Evolutionary conservation across 352 stramenopile genomes (phyloP), one percentile per base, ranked within the genome.

Genomic region (Pythium rhizo-oryzae): DNA sequence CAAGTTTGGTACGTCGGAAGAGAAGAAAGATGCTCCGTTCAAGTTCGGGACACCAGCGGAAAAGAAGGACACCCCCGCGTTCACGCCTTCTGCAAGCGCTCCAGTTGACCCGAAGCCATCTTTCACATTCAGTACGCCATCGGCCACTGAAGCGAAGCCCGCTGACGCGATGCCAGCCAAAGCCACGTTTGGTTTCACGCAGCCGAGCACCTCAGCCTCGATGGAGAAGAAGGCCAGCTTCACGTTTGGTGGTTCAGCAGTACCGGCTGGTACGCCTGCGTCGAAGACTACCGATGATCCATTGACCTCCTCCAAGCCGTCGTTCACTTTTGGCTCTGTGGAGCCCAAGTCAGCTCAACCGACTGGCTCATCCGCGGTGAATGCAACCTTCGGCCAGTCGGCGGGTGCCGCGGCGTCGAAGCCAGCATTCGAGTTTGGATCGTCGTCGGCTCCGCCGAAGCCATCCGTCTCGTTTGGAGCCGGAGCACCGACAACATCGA

Each of bases 341-440:
- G 41, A 47, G 18, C 41, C 41, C 41, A 47, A 47, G 30, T 49
- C 33, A 23, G 19, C 53, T 2, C 11, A 35, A 18, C 4, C 37
- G 50, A 43, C 39, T 43, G 24, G 6, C 23, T 24, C 41, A 15
- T 18, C 52, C 12, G 25, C 28, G 16, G 8, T 5, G 5, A 57
- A 6, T 25, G 33, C n/a, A 61, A n/a, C 43, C 5, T 52, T 57
- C 18, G 30, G 13, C 2, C 44, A 25, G 43, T 16, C 25, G 25
- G 41, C 18, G 53, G 53, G 15, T 49, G 16, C 39, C 25, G 39
- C 50, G 24, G n/a, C 50, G 24, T 12, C 50, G 33, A 57, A 78
- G 35, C 55, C 77, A 8, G 65, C 72, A 24, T 89, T 92, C 33
- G 78, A 69, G 25, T 92, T 93, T 39, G 79, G 81, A n/a, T 75